Conservation (phyloP, 2,329 filamentous ascomycete genomes). For the Amesomyces nigricolor region DNA sequence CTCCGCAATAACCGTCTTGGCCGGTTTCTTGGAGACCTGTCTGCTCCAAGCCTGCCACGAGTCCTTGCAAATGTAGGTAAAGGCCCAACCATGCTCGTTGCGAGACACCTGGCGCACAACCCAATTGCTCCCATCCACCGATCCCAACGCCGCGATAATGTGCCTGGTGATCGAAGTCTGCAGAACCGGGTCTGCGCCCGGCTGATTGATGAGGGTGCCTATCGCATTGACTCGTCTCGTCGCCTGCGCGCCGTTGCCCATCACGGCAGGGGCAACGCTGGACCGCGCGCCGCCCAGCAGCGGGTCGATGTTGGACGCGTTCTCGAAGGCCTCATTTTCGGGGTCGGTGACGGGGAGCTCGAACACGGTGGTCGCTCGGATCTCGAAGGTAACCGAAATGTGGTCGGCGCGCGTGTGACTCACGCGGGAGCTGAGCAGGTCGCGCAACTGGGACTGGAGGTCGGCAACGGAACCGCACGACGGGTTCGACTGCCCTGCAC, state of each 20-base stretch:
- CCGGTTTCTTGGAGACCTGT: slow-evolving; percentile 38
- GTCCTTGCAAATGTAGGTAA: slow-evolving; percentile 49
- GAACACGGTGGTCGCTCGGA: slow-evolving; percentile 42
- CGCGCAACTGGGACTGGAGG: slow-evolving; percentile 41
- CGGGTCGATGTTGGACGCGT: slow-evolving; percentile 30
- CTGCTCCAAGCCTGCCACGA: slow-evolving; percentile 48
- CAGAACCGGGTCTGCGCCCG: slow-evolving; percentile 41
- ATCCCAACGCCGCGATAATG: slow-evolving; percentile 40
- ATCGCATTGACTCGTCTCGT: slow-evolving; percentile 39
- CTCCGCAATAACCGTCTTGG: slow-evolving; percentile 41
- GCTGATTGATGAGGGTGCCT: slow-evolving; percentile 46
- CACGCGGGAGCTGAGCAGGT: slow-evolving; percentile 38
- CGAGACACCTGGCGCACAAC: slow-evolving; percentile 40
- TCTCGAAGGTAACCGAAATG: slow-evolving; percentile 41
- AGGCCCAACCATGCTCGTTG: slow-evolving; percentile 45
- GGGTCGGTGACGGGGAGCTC: slow-evolving; percentile 34
- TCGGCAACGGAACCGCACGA: slow-evolving; percentile 40
- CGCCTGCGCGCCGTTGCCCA: slow-evolving; percentile 24
- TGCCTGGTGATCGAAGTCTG: slow-evolving; percentile 47
- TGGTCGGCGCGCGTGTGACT: slow-evolving; percentile 47
- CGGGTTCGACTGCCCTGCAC: slow-evolving; percentile 28
- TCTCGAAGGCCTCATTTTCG: slow-evolving; percentile 33
- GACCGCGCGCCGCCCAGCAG: slow-evolving; percentile 30
- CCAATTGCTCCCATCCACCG: slow-evolving; percentile 47
- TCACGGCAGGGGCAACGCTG: slow-evolving; percentile 9